Percentiles rank a stretch among this genome's conserved stretches.
Evolutionary conservation across 257 asterid genomes (phyloP).

Genomic region (Verbascum thapsus): DNA sequence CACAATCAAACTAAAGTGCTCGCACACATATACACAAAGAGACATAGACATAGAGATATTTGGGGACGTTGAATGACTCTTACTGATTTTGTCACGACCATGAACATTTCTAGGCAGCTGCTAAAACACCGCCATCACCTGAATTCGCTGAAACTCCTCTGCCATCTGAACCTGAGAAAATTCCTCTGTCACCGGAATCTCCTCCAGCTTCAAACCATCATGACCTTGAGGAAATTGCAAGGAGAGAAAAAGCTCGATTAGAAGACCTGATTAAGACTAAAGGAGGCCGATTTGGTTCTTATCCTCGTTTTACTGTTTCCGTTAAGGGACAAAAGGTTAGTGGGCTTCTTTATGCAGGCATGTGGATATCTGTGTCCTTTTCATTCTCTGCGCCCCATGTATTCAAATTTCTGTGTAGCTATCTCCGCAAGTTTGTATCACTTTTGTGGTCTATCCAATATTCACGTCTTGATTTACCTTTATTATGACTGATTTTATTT

Average conservation of each 20-base stretch:
- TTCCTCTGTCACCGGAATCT: slow-evolving; percentile 46
- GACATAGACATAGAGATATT: background rate
- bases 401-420: slow-evolving; percentile 23
- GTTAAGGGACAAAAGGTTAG: slow-evolving; percentile 87
- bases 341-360: background rate
- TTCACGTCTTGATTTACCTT: slow-evolving; percentile 18
- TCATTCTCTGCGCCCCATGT: slow-evolving; percentile 3
- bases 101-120: slow-evolving; percentile 48
- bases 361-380: background rate
- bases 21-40: background rate
- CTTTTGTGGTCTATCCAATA: slow-evolving; percentile 13
- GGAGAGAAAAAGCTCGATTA: slow-evolving; percentile 60
- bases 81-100: slow-evolving; percentile 22
- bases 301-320: slow-evolving; percentile 75
- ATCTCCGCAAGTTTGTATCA: slow-evolving; percentile 25
- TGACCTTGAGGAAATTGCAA: slow-evolving; percentile 81
- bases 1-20: background rate
- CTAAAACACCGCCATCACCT: slow-evolving; percentile 30
- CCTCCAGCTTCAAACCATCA: slow-evolving; percentile 50
- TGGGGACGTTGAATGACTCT: slow-evolving; percentile 14
- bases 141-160: slow-evolving; percentile 25
- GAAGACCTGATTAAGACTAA: slow-evolving; percentile 66
- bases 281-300: slow-evolving; percentile 65
- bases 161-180: too few species aligned
- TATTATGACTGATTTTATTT: too few species aligned